Base-by-base conservation (phyloP, 106 monocot species). In the Posidonia australis region DNA sequence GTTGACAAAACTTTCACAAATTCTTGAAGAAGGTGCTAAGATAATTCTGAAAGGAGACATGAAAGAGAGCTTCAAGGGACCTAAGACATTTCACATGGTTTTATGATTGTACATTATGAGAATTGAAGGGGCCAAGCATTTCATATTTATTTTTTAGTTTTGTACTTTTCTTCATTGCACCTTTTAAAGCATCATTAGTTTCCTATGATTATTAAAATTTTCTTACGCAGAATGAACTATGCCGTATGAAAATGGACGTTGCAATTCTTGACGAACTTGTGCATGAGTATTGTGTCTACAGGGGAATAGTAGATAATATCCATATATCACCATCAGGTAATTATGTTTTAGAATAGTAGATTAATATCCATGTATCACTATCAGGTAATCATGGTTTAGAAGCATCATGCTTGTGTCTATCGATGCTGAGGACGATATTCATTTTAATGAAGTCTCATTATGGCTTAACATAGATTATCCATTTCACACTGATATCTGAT, bases 261-360 rank as follows among this genome's bases (percentile, higher is more conserved):
- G 64, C 80, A 21, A 41, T 88, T 70, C 83, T 99, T 66, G 98
- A 91, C 62, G 77, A 86, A 59, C 91, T 99, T 69, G 81, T 99
- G 45, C 85, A 75, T 30, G 98, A 99, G 74, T 99, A 99, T 58
- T 99, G 91, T 51, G 47, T 92, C 46, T 99, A 99, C 43, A 85
- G 91, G 65, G 98, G 98, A 60, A 81, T 99, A 54, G 84, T 77
- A 58, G 74, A 84, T 63, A 73, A 62, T 59, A 42, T 47, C 30
- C 67, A 68, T 56, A 63, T 68, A 53, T 63, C 73, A 67, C 31
- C 71, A 67, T 74, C 83, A 73, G 86, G 89, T 89, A 77, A 65
- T 64, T 41, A 55, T 55, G 21, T 24, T 24, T 51, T 51, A n/a
- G n/a, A 36, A 36, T 36, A 7, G 36, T 36, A 10, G 49, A 19